These are phyloP conservation scores for Nakazawaea ishiwadae DNA, from an alignment of 805 yeast species.

Conservation along the genomic window DNA sequence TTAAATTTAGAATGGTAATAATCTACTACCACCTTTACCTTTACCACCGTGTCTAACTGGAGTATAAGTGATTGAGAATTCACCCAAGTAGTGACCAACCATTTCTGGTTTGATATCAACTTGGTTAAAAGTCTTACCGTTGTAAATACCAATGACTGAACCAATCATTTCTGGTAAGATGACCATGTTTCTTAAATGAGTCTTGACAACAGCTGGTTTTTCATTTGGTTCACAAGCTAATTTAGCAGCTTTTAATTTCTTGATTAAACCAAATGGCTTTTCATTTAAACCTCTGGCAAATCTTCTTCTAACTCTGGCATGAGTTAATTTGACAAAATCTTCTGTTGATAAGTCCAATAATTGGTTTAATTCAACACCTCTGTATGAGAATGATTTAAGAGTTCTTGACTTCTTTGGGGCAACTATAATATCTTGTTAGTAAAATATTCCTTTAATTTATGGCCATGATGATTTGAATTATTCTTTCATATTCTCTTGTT, in stretches of 20 bases:
- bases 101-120: constrained; percentile 99
- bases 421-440: constrained; percentile 29
- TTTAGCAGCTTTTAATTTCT: constrained; percentile 97
- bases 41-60: constrained; percentile 99
- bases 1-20: constrained; percentile 13
- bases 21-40: constrained; percentile 47
- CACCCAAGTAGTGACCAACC: constrained; percentile 99
- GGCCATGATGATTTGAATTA: neutral
- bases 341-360: constrained; percentile 91
- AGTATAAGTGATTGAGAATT: constrained; percentile 98
- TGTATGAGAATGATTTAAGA: constrained; percentile 96
- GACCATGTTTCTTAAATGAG: constrained; percentile 99
- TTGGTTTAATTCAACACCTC: constrained; percentile 96
- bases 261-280: constrained; percentile 93
- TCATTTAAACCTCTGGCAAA: constrained; percentile 95
- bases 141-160: constrained; percentile 97
- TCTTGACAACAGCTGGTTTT: constrained; percentile 97
- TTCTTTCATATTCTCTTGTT: neutral
- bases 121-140: constrained; percentile 99
- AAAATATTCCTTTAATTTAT: neutral
- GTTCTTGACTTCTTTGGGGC: constrained; percentile 75
- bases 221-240: constrained; percentile 84
- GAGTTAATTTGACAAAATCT: constrained; percentile 94
- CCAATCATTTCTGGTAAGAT: constrained; percentile 99
- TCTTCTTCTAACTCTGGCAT: constrained; percentile 99